These are phyloP conservation scores for Nigrospora osmanthi DNA, from an alignment of 2,329 filamentous ascomycete species.

Conservation along the genomic window DNA sequence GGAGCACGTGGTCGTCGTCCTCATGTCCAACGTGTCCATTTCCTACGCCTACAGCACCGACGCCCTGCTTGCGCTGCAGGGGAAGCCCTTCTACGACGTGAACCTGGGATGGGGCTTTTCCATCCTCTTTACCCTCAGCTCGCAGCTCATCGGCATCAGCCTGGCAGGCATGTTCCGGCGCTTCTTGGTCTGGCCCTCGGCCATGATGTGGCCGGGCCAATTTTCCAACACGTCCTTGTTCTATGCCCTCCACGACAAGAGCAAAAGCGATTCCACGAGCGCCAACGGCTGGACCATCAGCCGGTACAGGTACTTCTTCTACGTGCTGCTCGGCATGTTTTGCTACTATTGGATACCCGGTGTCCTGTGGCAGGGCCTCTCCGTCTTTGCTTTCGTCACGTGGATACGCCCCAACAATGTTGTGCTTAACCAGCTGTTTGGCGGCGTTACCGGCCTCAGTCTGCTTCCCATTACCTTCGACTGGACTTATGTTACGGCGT, in stretches of 20 bases:
- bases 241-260: slow-evolving; percentile 32
- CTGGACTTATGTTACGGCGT: slow-evolving; percentile 29
- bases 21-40: slow-evolving; percentile 34
- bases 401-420: slow-evolving; percentile 39
- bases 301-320: slow-evolving; percentile 36
- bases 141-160: slow-evolving; percentile 44
- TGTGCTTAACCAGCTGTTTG: slow-evolving; percentile 40
- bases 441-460: slow-evolving; percentile 33
- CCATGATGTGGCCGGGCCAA: slow-evolving; percentile 43
- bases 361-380: slow-evolving; percentile 39
- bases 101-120: slow-evolving; percentile 40
- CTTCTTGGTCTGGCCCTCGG: slow-evolving; percentile 39
- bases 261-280: slow-evolving; percentile 28
- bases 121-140: slow-evolving; percentile 38
- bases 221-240: slow-evolving; percentile 40
- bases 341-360: slow-evolving; percentile 47
- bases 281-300: slow-evolving; percentile 36
- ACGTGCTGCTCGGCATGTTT: slow-evolving; percentile 32
- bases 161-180: slow-evolving; percentile 39
- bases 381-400: slow-evolving; percentile 37
- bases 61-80: slow-evolving; percentile 29
- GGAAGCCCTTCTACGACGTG: slow-evolving; percentile 30
- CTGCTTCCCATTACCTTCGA: slow-evolving; percentile 37
- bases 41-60: slow-evolving; percentile 31
- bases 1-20: slow-evolving; percentile 34